Conservation (phyloP, 768 basidiomycete species). For the Nidularia sp. region DNA sequence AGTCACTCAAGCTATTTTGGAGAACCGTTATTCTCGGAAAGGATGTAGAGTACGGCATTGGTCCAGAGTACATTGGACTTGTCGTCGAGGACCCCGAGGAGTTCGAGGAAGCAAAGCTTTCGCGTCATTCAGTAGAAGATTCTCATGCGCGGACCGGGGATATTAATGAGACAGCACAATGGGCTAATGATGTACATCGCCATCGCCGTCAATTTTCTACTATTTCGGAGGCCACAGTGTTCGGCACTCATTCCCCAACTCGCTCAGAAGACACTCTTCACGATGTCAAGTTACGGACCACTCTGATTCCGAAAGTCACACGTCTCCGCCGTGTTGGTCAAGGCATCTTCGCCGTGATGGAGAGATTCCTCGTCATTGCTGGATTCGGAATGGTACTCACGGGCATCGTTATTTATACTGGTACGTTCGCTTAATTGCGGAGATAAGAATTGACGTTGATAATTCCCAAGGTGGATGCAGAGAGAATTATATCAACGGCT, state of each 20-base stretch:
- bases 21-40: conserved; percentile 49
- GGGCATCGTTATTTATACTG: conserved; percentile 81
- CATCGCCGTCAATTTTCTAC: conserved; percentile 41
- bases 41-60: conserved; percentile 20
- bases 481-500: conserved; percentile 72
- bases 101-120: conserved; percentile 41
- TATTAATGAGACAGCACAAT: conserved; percentile 42
- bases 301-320: conserved; percentile 10
- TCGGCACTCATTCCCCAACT: conserved; percentile 39
- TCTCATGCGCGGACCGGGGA: conserved; percentile 18
- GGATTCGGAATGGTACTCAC: conserved; percentile 63
- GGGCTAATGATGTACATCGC: conserved; percentile 47
- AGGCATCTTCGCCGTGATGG: conserved; percentile 47
- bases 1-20: conserved; percentile 52
- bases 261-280: conserved; percentile 60
- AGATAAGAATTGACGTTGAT: conserved; percentile 2
- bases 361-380: conserved; percentile 65
- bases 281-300: conserved; percentile 22
- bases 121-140: conserved; percentile 23
- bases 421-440: conserved; percentile 16
- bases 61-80: conserved; percentile 58
- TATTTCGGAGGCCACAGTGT: conserved; percentile 50
- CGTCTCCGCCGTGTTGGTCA: conserved; percentile 38
- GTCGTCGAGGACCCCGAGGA: conserved; percentile 52
- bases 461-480: conserved; percentile 65